Evolutionary conservation across 2,329 filamentous ascomycete species (phyloP), one percentile per base, ranked within the genome.

Genomic region (Ophioceras dolichostomum): DNA sequence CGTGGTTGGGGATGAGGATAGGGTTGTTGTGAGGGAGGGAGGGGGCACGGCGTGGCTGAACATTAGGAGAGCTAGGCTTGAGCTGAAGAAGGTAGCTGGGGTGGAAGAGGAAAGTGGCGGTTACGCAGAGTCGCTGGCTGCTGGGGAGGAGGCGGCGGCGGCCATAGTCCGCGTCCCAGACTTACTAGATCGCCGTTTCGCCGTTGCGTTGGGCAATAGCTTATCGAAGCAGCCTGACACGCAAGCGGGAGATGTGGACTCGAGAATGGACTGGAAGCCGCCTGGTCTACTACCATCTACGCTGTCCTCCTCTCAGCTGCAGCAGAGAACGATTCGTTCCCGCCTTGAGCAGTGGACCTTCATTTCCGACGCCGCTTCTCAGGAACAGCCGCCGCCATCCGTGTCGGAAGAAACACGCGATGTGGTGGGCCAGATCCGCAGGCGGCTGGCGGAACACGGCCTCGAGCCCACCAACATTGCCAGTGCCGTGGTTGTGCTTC

Each of bases 41-140:
- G 88, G 84, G 6, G 89, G 88, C 9, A 82, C 77, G 39, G 74
- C 76, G n/a, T 83, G 79, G 68, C 53, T 91, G 47, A 73, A 64
- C 49, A 65, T 94, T 42, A 60, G 54, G 13, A 60, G 65, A 9
- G 79, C 79, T 10, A 65, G 20, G 32, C 17, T 31, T 19, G 30
- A 19, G 19, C 24, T 22, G 7, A 16, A 28, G 4, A 32, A 49
- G 13, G n/a, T n/a, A n/a, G n/a, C n/a, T n/a, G n/a, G n/a, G n/a
- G n/a, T n/a, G n/a, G 32, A 29, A 4, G 39, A 8, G 29, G 42
- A 38, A 7, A 40, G 35, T 8, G 39, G 29, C 14, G 36, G n/a
- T 22, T 31, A 12, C 8, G 8, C 7, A 12, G 12, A 26, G 22
- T 8, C 12, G 22, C 7, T 8, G 22, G 8, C 8, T 7, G 7